Evolutionary conservation across 139 green algal genomes (phyloP).

Genomic region (Chlorella sp.): DNA sequence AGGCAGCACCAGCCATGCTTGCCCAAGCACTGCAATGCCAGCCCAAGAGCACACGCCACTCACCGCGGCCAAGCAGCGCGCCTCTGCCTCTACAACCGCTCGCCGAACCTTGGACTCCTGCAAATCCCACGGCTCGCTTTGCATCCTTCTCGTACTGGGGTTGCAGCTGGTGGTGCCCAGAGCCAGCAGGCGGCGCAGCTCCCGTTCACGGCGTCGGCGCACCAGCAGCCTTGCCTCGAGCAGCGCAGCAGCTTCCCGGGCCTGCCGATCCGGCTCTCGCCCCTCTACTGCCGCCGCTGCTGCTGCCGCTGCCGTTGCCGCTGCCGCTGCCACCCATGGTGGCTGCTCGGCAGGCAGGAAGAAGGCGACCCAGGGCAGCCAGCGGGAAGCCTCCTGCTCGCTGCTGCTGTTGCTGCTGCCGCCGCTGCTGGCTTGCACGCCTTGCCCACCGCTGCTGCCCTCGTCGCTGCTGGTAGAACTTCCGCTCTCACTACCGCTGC

Average conservation of each 20-base stretch:
- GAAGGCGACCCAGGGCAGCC: conserved; percentile 24
- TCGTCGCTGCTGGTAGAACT: background rate
- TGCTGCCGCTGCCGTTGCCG: background rate
- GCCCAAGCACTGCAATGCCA: background rate
- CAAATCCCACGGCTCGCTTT: background rate
- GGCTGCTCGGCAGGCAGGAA: background rate
- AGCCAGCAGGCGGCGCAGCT: background rate
- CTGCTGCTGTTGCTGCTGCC: background rate
- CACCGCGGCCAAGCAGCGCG: conserved; percentile 23
- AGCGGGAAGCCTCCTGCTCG: background rate
- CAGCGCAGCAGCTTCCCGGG: background rate
- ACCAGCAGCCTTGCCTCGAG: background rate
- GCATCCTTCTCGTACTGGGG: background rate
- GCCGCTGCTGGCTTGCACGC: background rate
- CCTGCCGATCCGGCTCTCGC: background rate
- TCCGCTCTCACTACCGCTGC: background rate
- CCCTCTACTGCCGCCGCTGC: background rate
- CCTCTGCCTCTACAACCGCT: background rate
- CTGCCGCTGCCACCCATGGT: background rate
- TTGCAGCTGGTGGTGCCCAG: background rate
- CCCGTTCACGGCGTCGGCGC: background rate
- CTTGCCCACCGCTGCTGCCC: background rate
- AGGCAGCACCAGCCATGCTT: background rate
- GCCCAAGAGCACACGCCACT: background rate
- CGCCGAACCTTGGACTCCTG: background rate